Evolutionary conservation across 2,329 filamentous ascomycete genomes (phyloP), one percentile per base, ranked within the genome.

Genomic region (Chaetomiaceae sp.): DNA sequence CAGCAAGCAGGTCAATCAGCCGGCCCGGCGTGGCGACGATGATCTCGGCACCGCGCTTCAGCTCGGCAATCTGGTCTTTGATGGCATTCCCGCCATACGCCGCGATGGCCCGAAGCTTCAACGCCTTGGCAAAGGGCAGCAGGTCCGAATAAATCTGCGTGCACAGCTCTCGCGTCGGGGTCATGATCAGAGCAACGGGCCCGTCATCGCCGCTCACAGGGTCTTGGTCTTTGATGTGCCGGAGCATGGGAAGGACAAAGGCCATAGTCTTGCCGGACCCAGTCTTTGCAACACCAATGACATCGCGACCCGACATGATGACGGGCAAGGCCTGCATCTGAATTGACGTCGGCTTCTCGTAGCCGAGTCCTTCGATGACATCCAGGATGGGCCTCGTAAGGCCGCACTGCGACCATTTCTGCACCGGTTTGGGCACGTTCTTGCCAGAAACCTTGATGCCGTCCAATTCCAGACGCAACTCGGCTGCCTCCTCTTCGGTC

Each of bases 221-320:
- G 44, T 83, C 77, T 66, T 99, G 93, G 63, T 97, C 93, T 68
- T 92, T 93, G 71, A 97, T 96, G 66, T 99, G 93, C 50, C 93
- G 83, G 67, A 99, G 96, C 89, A 97, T 96, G 33, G 93, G 93
- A 39, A 99, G 79, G 25, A 96, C 72, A 66, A 97, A 99, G 5
- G 93, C 93, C 62, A 97, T 83, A 0, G 93, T 99, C 73, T 99
- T 99, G 66, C 93, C 93, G 21, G 93, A 97, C 5, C 93, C 93
- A 21, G 93, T 99, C 73, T 97, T 97, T 16, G 93, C 93, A 47
- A 99, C 90, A 58, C 91, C 93, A 57, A 99, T 89, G 33, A 96
- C 87, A 72, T 99, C 93, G 59, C 90, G 83, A 9, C 93, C 93
- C 23, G 91, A 95, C 88, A 97, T 96, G 62, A 96, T 88, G 9